Evolutionary conservation across 257 asterid species (phyloP).

Genomic region (Solanum corneliomulleri): DNA sequence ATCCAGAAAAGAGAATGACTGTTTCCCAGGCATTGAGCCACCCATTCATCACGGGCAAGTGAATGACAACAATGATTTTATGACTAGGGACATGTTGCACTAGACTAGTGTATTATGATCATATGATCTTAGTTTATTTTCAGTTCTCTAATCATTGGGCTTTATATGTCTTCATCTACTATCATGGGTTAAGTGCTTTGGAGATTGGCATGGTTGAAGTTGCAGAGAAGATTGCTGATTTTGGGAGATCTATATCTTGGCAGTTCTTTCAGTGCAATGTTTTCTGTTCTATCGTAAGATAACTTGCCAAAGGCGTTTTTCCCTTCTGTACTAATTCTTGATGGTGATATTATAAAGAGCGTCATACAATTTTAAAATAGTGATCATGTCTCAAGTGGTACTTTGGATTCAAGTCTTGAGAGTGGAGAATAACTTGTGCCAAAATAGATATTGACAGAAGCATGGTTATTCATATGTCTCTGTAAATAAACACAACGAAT

Average conservation of each 20-base stretch:
- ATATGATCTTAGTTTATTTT: conserved; percentile 34
- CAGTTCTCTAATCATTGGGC: conserved; percentile 71
- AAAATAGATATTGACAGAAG: conserved; percentile 4
- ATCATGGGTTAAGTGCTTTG: conserved; percentile 49
- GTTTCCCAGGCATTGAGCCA: conserved; percentile 97
- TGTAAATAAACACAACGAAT: conserved; percentile 1
- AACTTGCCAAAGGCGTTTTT: conserved; percentile 70
- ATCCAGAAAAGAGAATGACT: conserved; percentile 90
- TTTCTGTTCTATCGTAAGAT: conserved; percentile 98
- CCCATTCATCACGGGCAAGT: conserved; percentile 99
- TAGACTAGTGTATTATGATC: conserved; percentile 52
- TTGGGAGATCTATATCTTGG: conserved; percentile 58
- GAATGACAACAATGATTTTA: conserved; percentile 79
- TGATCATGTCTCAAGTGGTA: conserved; percentile 7
- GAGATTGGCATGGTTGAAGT: conserved; percentile 41
- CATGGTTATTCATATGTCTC: conserved; percentile 8
- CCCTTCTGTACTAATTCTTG: conserved; percentile 62
- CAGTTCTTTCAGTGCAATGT: conserved; percentile 86
- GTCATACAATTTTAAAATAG: conserved; percentile 6
- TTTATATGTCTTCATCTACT: conserved; percentile 65
- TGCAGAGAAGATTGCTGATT: conserved; percentile 36
- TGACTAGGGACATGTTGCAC: conserved; percentile 64
- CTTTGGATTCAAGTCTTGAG: conserved; percentile 18
- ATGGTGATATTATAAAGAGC: conserved; percentile 40
- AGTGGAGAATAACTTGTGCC: conserved; percentile 14